Evolutionary conservation across 2,329 filamentous ascomycete genomes (phyloP).

Genomic region (Polytolypa hystricis): DNA sequence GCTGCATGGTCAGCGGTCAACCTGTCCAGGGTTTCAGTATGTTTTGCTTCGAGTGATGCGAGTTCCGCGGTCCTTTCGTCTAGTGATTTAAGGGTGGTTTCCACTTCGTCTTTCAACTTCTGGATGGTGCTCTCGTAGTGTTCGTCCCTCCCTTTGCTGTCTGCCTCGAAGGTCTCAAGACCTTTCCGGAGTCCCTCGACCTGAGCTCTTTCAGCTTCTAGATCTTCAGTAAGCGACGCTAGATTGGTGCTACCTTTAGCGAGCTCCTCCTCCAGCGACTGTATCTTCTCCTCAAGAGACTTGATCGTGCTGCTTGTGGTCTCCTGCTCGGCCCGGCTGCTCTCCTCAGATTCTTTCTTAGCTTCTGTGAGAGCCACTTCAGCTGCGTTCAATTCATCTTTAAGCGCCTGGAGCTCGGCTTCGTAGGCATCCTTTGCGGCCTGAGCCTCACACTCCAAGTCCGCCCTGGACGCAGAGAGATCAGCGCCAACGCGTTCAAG

Average conservation of each 20-base stretch:
- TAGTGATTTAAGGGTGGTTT: slow-evolving; percentile 23
- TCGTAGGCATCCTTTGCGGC: slow-evolving; percentile 7
- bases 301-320: slow-evolving; percentile 10
- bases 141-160: slow-evolving; percentile 27
- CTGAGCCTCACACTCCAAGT: slow-evolving; percentile 6
- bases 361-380: slow-evolving; percentile 12
- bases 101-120: slow-evolving; percentile 24
- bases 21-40: slow-evolving; percentile 22
- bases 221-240: slow-evolving; percentile 9
- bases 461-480: slow-evolving; percentile 7
- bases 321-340: slow-evolving; percentile 10
- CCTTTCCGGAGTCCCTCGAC: slow-evolving; percentile 28
- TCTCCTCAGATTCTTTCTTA: slow-evolving; percentile 10
- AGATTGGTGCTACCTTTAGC: slow-evolving; percentile 8
- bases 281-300: slow-evolving; percentile 11
- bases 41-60: slow-evolving; percentile 21
- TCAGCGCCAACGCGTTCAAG: slow-evolving; percentile 10
- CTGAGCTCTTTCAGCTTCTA: slow-evolving; percentile 16
- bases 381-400: slow-evolving; percentile 14
- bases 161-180: slow-evolving; percentile 26
- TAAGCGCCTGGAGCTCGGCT: slow-evolving; percentile 11
- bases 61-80: slow-evolving; percentile 24
- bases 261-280: slow-evolving; percentile 12
- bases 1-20: slow-evolving; percentile 26
- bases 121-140: slow-evolving; percentile 24